Percentiles rank a stretch among this genome's conserved stretches.
phyloP scores from a whole-genome alignment of 495 filamentous ascomycete genomes.

The Jackrogersella minutella region DNA sequence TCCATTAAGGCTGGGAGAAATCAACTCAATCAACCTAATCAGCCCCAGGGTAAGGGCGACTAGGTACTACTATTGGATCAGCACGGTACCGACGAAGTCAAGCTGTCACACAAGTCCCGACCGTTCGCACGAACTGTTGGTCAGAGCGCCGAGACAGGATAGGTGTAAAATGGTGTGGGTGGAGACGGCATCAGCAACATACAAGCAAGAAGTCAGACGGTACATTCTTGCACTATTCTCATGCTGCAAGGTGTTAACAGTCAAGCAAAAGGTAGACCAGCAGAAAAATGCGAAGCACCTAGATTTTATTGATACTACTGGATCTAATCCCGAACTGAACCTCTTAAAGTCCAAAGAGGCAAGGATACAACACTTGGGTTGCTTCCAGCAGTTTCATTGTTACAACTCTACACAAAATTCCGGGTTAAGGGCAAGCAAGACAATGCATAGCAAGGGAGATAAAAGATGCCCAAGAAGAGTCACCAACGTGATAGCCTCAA shows the following conservation, averaged over 20 bases:
- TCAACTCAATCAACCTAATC: not conserved
- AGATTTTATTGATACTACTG: not conserved
- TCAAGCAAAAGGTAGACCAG: conserved; percentile 14
- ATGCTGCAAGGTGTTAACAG: conserved; percentile 6
- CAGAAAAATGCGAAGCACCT: not conserved
- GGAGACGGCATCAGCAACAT: conserved; percentile 5
- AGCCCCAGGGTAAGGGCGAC: conserved; percentile 8
- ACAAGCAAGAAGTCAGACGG: conserved; percentile 4
- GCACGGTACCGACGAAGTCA: conserved; percentile 24
- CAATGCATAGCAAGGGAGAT: conserved; percentile 31
- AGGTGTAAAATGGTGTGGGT: conserved; percentile 4
- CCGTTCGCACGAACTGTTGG: conserved; percentile 53
- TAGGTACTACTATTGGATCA: conserved; percentile 23
- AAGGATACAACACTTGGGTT: not conserved
- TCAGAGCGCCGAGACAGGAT: conserved; percentile 49
- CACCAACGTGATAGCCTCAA: conserved; percentile 35
- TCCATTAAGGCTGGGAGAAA: too few relatives aligned
- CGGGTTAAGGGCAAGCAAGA: conserved; percentile 21
- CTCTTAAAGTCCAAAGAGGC: not conserved
- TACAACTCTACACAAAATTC: conserved; percentile 23
- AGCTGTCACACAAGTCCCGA: conserved; percentile 47
- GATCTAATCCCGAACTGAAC: not conserved
- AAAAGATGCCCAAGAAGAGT: conserved; percentile 13
- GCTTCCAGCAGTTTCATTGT: conserved; percentile 34
- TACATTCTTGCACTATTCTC: conserved; percentile 4